phyloP scores from a whole-genome alignment of 768 basidiomycete species.

The Hortiboletus flavorubellus region DNA sequence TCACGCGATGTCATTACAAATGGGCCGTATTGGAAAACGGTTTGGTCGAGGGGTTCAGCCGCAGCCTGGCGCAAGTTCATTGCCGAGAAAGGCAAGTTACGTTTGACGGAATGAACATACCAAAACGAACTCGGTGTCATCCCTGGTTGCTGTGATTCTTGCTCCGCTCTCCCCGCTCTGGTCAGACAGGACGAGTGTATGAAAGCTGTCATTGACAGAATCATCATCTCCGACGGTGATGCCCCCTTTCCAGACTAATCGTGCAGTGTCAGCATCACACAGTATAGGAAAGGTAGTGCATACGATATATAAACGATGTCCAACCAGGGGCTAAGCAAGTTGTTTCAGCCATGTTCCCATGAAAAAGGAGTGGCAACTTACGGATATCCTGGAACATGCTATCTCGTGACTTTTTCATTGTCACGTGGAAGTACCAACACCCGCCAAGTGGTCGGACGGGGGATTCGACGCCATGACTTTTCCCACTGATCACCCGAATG shows the following conservation, averaged over 20 bases:
- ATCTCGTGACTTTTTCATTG: slow-evolving; percentile 55
- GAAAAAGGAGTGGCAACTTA: slow-evolving; percentile 33
- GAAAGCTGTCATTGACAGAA: slow-evolving; percentile 51
- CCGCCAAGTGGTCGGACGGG: slow-evolving; percentile 90
- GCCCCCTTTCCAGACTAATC: slow-evolving; percentile 45
- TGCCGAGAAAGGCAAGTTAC: not conserved
- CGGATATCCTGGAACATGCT: slow-evolving; percentile 81
- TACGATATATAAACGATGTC: slow-evolving; percentile 87
- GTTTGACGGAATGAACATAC: slow-evolving; percentile 36
- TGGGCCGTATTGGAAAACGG: slow-evolving; percentile 83
- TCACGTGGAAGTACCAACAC: slow-evolving; percentile 89
- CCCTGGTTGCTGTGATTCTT: slow-evolving; percentile 51
- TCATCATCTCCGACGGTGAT: slow-evolving; percentile 55
- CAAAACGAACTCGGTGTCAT: slow-evolving; percentile 72
- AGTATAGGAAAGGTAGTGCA: slow-evolving; percentile 20
- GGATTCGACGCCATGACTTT: slow-evolving; percentile 80
- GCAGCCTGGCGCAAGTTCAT: slow-evolving; percentile 49
- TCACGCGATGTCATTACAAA: slow-evolving; percentile 82
- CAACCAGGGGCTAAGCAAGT: slow-evolving; percentile 63
- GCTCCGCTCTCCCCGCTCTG: slow-evolving; percentile 63
- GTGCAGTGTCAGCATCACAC: slow-evolving; percentile 1
- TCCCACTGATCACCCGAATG: slow-evolving; percentile 87
- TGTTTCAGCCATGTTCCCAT: not conserved
- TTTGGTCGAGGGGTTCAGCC: slow-evolving; percentile 86
- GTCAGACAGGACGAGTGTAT: slow-evolving; percentile 82